Conservation (phyloP, 148 eudicot genomes). For the Spergularia marina region DNA sequence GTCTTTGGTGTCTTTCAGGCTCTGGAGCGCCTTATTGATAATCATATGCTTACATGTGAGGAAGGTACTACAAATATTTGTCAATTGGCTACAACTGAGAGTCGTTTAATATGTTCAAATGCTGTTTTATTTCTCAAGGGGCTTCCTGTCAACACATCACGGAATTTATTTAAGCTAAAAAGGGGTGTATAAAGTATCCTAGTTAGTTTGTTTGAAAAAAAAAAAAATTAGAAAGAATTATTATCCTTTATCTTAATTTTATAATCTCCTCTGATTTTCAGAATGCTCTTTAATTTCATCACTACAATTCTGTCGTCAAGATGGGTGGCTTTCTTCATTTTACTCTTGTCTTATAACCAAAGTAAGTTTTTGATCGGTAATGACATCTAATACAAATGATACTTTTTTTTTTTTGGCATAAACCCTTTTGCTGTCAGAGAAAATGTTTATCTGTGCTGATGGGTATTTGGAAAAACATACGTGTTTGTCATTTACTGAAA, state of each 20-base stretch:
- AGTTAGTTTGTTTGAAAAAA: not conserved
- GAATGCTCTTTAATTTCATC: constrained; percentile 66
- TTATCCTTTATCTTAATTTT: not conserved
- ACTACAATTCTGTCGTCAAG: constrained; percentile 73
- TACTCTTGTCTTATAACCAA: constrained; percentile 86
- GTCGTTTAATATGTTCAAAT: not conserved
- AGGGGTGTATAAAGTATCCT: not conserved
- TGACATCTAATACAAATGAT: no score
- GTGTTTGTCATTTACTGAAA: not conserved
- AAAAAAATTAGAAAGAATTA: not conserved
- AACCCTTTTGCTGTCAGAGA: not conserved
- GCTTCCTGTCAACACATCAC: not conserved
- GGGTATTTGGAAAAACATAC: not conserved
- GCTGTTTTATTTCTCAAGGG: not conserved
- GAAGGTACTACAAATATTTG: constrained; percentile 54
- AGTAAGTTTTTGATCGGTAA: constrained; percentile 39
- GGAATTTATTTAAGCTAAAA: not conserved
- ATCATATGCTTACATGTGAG: constrained; percentile 93
- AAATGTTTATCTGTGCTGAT: not conserved
- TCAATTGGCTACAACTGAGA: not conserved
- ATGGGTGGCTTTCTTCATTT: constrained; percentile 86
- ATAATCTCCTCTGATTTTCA: constrained; percentile 32
- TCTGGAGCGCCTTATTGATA: constrained; percentile 87
- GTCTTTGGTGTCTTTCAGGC: constrained; percentile 45
- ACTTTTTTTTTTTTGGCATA: not conserved